phyloP scores from a whole-genome alignment of 768 basidiomycete genomes.

The Dacryopinax spathularia region DNA sequence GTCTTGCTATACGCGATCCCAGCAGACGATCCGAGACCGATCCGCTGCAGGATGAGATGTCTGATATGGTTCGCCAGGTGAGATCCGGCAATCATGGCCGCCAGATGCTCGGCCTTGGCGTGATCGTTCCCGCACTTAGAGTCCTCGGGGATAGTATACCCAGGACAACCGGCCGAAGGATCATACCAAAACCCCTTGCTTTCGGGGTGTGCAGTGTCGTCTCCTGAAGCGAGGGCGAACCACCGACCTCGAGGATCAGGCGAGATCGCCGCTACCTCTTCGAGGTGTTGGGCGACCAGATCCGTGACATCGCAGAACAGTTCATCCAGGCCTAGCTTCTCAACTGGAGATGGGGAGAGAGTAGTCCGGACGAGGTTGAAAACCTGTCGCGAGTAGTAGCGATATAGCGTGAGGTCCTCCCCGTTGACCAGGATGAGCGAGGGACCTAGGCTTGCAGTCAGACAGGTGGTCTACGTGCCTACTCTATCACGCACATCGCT shows the following conservation, averaged over 20 bases:
- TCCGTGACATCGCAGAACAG: conserved; percentile 16
- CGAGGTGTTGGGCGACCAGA: conserved; percentile 11
- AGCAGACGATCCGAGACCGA: conserved; percentile 14
- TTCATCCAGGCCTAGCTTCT: conserved; percentile 17
- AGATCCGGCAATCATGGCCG: conserved; percentile 7
- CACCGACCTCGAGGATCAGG: neutral
- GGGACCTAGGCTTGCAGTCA: conserved; percentile 11
- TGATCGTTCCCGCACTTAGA: too few relatives aligned
- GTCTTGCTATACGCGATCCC: conserved; percentile 15
- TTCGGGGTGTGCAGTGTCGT: neutral
- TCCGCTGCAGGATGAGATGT: conserved; percentile 5
- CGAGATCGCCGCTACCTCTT: neutral
- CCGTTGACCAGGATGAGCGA: conserved; percentile 16
- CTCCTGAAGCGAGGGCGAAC: conserved; percentile 9
- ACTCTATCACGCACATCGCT: neutral
- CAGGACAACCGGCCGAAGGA: neutral
- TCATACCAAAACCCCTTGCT: conserved; percentile 12
- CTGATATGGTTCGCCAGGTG: conserved; percentile 16
- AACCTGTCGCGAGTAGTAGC: conserved; percentile 11
- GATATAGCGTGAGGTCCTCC: conserved; percentile 16
- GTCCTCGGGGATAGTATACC: conserved; percentile 6
- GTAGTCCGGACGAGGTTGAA: conserved; percentile 12
- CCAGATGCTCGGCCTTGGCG: too few relatives aligned
- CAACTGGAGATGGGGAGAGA: conserved; percentile 9
- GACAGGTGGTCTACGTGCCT: conserved; percentile 3